phyloP scores from a whole-genome alignment of 2,329 filamentous ascomycete species.

The Aspergillus aculeatus region DNA sequence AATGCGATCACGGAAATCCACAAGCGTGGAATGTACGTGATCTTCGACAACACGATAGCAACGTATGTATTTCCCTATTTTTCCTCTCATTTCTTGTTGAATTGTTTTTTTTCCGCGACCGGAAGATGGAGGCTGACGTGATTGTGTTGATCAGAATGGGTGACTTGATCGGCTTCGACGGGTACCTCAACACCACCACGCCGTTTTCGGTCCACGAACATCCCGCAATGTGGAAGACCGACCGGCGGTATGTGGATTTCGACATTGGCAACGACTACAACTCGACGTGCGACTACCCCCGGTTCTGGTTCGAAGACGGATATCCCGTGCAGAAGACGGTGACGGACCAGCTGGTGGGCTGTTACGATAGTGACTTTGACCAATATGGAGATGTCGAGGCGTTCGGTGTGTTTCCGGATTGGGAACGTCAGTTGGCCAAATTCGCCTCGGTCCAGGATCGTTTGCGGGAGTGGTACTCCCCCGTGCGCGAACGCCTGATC shows the following conservation, averaged over 20 bases:
- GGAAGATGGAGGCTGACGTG: neutral
- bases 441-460: slow-evolving; percentile 67
- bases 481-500: slow-evolving; percentile 56
- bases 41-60: slow-evolving; percentile 64
- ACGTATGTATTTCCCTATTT: slow-evolving; percentile 45
- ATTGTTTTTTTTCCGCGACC: too few relatives aligned
- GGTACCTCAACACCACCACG: slow-evolving; percentile 47
- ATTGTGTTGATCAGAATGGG: slow-evolving; percentile 42
- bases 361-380: slow-evolving; percentile 63
- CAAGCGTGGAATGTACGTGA: slow-evolving; percentile 60
- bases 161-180: slow-evolving; percentile 55
- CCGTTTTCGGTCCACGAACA: slow-evolving; percentile 57
- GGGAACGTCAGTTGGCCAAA: slow-evolving; percentile 62
- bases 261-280: slow-evolving; percentile 53
- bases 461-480: slow-evolving; percentile 61
- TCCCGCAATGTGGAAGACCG: slow-evolving; percentile 55
- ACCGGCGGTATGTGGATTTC: slow-evolving; percentile 58
- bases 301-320: slow-evolving; percentile 61
- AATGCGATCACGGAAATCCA: slow-evolving; percentile 59
- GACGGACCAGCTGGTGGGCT: slow-evolving; percentile 50
- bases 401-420: slow-evolving; percentile 62
- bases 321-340: slow-evolving; percentile 49
- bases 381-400: slow-evolving; percentile 63
- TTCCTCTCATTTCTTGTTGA: too few relatives aligned
- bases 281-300: slow-evolving; percentile 55